Evolutionary conservation across 2,329 filamentous ascomycete genomes (phyloP), one percentile per base, ranked within the genome.

Genomic region (Chaetomium strumarium): DNA sequence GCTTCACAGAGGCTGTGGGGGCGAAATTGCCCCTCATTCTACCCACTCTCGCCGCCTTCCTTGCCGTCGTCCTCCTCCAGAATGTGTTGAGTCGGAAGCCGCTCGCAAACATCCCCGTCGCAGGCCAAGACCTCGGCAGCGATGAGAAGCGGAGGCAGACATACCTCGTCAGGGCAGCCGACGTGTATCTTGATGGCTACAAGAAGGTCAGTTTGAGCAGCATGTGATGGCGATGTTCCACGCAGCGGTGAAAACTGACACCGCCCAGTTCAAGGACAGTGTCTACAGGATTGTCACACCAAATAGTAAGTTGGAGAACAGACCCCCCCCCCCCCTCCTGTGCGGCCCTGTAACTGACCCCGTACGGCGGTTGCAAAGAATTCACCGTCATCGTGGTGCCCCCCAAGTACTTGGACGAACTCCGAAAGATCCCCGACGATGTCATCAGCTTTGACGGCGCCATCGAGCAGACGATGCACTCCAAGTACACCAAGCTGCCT

Each of bases 401-500:
- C 0, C 61, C 63, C 11, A 62, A 60, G 30, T 68, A 64, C 37
- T 61, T 70, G 13, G 42, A 51, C 20, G 66, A 69, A 52, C 59
- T 69, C 11, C 60, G 61, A 48, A 67, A 57, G 24, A 60, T 68
- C n/a, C 65, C 66, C 0, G 65, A 70, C 30, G 55, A 65, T 24
- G 60, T 67, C 3, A 51, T 69, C 13, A 67, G 62, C 58, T 62
- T 67, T 34, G 54, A 62, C 44, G 54, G 33, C 10, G 66, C 66
- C 1, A 42, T 67, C 19, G 55, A 53, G 1, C 44, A 69, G 63
- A 51, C 48, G 1, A 62, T 70, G 62, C 62, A 68, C 17, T 38
- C 61, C 8, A 66, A 68, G 52, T 70, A 71, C 58, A 70, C 67
- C n/a, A 58, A 60, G 31, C 48, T 70, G 16, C 44, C 60, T 0